Evolutionary conservation across 2,329 filamentous ascomycete species (phyloP), one percentile per base, ranked within the genome.

Genomic region (Fusarium sp.): DNA sequence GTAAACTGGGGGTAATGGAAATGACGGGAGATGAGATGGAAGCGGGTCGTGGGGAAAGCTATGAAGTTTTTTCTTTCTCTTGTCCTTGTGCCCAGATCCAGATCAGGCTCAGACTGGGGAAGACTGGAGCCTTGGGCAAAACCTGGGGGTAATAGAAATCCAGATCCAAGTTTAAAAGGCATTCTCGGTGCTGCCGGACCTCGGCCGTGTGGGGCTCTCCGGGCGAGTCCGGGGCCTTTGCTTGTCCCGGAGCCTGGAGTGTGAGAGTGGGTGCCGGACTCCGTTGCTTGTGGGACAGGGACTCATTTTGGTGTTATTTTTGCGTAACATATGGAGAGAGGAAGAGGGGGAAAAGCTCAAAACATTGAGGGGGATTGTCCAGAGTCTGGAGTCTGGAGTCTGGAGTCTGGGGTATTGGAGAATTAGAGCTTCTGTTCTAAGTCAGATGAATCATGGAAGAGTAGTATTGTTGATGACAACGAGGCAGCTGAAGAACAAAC

Each of bases 81-180:
- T 54, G 52, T 39, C 45, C 53, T 70, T 65, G 50, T 70, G 65
- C 45, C 42, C 47, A 52, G 59, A 52, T 39, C 45, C 45, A 59
- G 62, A 65, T 65, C 60, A 62, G 47, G 36, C 62, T 64, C 64
- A 63, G 60, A 65, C 59, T 68, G 71, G 72, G 65, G 74, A 59
- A 68, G 55, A 65, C 55, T 73, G 70, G 71, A 71, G 70, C 56
- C 58, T 36, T 46, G 44, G 62, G 66, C 41, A 56, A 72, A 81
- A 80, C 63, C 77, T 80, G 79, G 79, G 79, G 79, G 79, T 81
- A 81, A 81, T 81, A 70, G 76, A 81, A 81, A 81, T 71, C 47
- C 65, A 68, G 65, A 68, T 68, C 58, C 65, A 68, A 64, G 65
- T 42, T 59, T 73, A 38, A 65, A 68, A 68, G 31, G n/a, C 42